Evolutionary conservation across 495 filamentous ascomycete species (phyloP).

Genomic region (Jackrogersella minutella): DNA sequence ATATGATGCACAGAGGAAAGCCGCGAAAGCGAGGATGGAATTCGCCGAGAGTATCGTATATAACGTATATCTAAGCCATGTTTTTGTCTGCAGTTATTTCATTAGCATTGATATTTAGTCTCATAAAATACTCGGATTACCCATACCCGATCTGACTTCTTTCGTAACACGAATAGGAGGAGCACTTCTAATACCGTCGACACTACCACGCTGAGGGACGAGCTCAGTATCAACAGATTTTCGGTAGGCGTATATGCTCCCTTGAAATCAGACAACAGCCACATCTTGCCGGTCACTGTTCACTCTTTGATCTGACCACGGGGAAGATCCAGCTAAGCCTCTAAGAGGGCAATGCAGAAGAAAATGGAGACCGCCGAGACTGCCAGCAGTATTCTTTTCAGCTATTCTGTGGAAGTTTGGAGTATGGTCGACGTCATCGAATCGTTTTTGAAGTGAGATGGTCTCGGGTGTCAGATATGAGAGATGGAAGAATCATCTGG

Average conservation of each 20-base stretch:
- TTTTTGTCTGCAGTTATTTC: conserved; percentile 3
- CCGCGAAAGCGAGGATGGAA: conserved; percentile 8
- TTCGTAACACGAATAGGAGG: neutral
- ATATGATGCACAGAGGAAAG: conserved; percentile 10
- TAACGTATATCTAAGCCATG: conserved; percentile 17
- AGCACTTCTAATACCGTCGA: conserved; percentile 19
- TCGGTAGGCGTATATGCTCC: conserved; percentile 11
- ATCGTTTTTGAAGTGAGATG: neutral
- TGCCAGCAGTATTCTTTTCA: neutral
- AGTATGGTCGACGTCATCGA: neutral
- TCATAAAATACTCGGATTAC: neutral
- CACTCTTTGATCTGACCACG: conserved; percentile 7
- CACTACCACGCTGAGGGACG: conserved; percentile 21
- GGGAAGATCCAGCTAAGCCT: neutral
- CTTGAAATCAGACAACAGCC: conserved; percentile 1
- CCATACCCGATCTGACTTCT: conserved; percentile 19
- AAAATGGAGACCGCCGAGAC: neutral
- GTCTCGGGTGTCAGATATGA: neutral
- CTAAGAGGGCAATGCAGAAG: neutral
- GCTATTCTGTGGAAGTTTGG: neutral
- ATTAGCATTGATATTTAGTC: neutral
- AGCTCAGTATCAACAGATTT: conserved; percentile 22
- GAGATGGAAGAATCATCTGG: neutral
- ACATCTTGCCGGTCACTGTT: neutral
- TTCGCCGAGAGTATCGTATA: conserved; percentile 26